phyloP scores from a whole-genome alignment of 768 basidiomycete species.

The Leccinellum albellum region DNA sequence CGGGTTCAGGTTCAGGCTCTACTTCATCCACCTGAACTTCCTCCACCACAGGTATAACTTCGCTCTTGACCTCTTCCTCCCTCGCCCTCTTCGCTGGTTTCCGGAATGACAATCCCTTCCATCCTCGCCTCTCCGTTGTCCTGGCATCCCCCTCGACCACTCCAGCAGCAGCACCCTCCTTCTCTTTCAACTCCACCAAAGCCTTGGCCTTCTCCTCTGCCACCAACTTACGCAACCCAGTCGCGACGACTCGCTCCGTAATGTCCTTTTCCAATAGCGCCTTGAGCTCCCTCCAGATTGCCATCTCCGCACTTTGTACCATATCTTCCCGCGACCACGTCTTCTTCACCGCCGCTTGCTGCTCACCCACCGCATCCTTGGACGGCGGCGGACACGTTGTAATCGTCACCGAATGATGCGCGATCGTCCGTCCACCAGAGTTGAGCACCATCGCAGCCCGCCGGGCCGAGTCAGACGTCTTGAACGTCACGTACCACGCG shows the following conservation, averaged over 20 bases:
- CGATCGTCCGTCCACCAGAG: conserved; percentile 48
- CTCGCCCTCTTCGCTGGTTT: conserved; percentile 39
- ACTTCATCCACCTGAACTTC: conserved; percentile 26
- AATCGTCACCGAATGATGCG: conserved; percentile 56
- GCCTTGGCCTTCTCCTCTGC: conserved; percentile 47
- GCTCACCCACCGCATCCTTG: conserved; percentile 29
- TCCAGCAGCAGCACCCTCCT: conserved; percentile 13
- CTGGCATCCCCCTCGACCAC: conserved; percentile 42
- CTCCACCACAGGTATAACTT: conserved; percentile 16
- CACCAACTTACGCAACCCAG: conserved; percentile 50
- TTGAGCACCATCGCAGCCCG: conserved; percentile 65
- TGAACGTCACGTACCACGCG: conserved; percentile 83
- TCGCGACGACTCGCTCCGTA: conserved; percentile 53
- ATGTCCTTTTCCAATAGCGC: conserved; percentile 61
- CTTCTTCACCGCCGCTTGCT: conserved; percentile 34
- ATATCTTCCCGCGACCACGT: conserved; percentile 54
- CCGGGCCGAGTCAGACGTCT: conserved; percentile 55
- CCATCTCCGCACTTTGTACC: conserved; percentile 49
- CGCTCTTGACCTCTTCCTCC: conserved; percentile 31
- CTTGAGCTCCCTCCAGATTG: conserved; percentile 56
- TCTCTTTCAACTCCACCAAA: conserved; percentile 20
- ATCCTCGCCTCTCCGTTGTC: conserved; percentile 42
- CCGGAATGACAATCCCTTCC: conserved; percentile 45
- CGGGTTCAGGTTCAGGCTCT: background rate
- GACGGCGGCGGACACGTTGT: conserved; percentile 40